Conservation (phyloP, 2,329 filamentous ascomycete genomes). For the Hysterium pulicare region DNA sequence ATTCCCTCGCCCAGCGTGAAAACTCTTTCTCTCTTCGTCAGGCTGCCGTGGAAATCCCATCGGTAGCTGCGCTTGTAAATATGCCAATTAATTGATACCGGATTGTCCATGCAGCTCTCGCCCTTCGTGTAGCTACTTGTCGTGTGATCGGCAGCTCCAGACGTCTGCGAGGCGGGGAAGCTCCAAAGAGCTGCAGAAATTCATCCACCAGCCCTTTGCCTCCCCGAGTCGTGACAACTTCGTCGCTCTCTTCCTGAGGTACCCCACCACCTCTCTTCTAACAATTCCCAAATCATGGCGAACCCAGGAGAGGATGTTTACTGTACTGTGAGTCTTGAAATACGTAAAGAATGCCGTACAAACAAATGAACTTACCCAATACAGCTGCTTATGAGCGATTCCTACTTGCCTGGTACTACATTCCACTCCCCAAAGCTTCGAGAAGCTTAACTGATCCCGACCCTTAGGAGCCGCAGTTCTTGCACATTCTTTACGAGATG, state of each 20-base stretch:
- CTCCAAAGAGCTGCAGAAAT: not conserved
- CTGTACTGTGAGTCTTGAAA: slow-evolving; percentile 54
- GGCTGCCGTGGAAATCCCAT: not conserved
- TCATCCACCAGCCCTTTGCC: not conserved
- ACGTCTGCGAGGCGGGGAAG: slow-evolving; percentile 1
- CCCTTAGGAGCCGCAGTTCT: slow-evolving; percentile 80
- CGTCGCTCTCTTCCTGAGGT: not conserved
- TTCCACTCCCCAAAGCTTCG: slow-evolving; percentile 1
- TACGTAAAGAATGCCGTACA: slow-evolving; percentile 8
- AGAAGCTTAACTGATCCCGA: slow-evolving; percentile 8
- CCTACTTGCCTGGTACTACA: slow-evolving; percentile 78
- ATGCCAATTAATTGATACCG: not conserved
- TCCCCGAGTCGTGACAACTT: not conserved
- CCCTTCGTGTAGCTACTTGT: not conserved
- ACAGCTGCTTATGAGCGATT: slow-evolving; percentile 88
- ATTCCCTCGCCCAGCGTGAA: too few species aligned
- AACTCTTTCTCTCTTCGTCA: not conserved
- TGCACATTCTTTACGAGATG: slow-evolving; percentile 90
- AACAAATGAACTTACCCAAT: slow-evolving; percentile 22
- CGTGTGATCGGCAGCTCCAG: not conserved
- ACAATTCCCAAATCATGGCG: slow-evolving; percentile 24
- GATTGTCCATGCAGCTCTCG: not conserved
- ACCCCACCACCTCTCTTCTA: not conserved
- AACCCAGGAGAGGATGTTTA: slow-evolving; percentile 56
- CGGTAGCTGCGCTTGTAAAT: slow-evolving; percentile 2